phyloP scores from a whole-genome alignment of 1,284 basidiomycete species.

The Apiotrichum porosum region DNA sequence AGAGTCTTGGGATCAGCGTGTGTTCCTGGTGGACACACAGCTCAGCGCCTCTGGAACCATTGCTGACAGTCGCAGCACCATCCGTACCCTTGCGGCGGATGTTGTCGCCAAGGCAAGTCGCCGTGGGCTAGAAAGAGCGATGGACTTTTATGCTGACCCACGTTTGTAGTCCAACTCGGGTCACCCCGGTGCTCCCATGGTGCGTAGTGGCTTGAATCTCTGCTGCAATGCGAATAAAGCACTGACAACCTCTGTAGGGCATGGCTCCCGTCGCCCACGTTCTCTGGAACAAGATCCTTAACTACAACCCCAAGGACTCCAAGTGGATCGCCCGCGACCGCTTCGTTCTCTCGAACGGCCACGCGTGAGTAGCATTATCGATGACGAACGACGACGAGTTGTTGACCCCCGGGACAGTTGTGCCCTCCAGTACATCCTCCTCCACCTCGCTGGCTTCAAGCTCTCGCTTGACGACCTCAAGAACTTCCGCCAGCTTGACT shows the following conservation, averaged over 20 bases:
- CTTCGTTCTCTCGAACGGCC: conserved; percentile 51
- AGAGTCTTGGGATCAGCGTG: no score
- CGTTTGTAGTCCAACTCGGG: conserved; percentile 76
- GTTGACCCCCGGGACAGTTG: conserved; percentile 55
- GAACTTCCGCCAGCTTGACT: conserved; percentile 65
- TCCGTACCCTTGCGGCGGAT: conserved; percentile 51
- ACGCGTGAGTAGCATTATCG: conserved; percentile 46
- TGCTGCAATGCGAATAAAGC: not conserved
- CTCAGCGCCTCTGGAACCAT: not conserved
- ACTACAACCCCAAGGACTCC: conserved; percentile 77
- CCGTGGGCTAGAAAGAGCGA: no score
- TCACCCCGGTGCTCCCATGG: conserved; percentile 86
- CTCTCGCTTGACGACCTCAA: conserved; percentile 54
- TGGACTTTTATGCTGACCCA: no score
- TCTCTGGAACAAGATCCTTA: conserved; percentile 75
- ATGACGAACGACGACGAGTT: no score
- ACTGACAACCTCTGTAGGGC: conserved; percentile 40
- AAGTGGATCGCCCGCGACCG: conserved; percentile 87
- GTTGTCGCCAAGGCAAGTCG: conserved; percentile 52
- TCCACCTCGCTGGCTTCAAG: conserved; percentile 50
- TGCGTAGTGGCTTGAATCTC: conserved; percentile 33
- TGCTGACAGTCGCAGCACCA: no score
- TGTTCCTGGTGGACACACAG: not conserved
- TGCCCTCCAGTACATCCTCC: conserved; percentile 54
- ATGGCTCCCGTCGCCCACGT: conserved; percentile 86